Percentiles rank a stretch among this genome's conserved stretches.
Conservation (phyloP, 2,329 filamentous ascomycete species). For the Arthrobotrys iridis region DNA sequence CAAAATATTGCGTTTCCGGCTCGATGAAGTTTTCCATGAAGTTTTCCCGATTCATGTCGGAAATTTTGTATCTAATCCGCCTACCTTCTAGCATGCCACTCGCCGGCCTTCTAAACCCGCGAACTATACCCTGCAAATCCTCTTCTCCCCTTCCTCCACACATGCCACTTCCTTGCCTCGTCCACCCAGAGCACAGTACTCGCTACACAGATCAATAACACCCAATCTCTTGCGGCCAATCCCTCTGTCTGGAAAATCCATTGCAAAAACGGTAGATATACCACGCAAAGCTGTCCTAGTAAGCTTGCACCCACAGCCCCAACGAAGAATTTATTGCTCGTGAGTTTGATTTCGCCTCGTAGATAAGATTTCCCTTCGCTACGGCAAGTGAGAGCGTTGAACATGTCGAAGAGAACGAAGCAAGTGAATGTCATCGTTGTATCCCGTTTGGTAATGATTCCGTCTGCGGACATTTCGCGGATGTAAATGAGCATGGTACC, state of each 20-base stretch:
- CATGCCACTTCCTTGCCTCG: constrained; percentile 81
- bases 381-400: constrained; percentile 93
- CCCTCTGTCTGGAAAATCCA: constrained; percentile 96
- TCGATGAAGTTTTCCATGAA: too few relatives aligned
- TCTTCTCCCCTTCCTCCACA: constrained; percentile 65
- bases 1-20: too few relatives aligned
- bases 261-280: constrained; percentile 94
- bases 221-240: constrained; percentile 76
- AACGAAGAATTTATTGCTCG: constrained; percentile 93
- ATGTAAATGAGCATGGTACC: constrained; percentile 92
- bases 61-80: background rate
- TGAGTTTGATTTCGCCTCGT: constrained; percentile 81
- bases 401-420: constrained; percentile 99
- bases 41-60: too few relatives aligned
- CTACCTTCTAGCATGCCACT: background rate
- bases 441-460: constrained; percentile 86
- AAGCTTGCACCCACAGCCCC: constrained; percentile 89
- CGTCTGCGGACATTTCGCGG: constrained; percentile 86
- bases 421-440: constrained; percentile 99
- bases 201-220: constrained; percentile 77
- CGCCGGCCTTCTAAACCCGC: constrained; percentile 66
- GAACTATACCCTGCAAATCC: constrained; percentile 72
- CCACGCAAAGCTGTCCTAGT: constrained; percentile 85
- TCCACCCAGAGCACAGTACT: constrained; percentile 96
- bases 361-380: constrained; percentile 90